Conservation (phyloP, 371 early-diverging fungal genomes). For the Nematocida ausubeli region DNA sequence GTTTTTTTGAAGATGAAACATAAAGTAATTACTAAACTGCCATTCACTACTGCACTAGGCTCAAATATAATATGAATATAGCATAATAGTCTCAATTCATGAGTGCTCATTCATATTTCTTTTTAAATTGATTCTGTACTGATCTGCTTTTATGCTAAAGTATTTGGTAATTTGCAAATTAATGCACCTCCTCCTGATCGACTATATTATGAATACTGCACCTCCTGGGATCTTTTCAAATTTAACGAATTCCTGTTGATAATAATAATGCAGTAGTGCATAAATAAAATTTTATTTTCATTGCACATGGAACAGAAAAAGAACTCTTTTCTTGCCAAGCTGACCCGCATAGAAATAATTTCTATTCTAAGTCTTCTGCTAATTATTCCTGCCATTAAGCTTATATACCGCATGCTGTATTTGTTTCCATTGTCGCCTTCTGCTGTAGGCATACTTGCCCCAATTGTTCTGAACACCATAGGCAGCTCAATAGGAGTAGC, state of each 20-base stretch:
- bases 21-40: no score
- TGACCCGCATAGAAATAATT: slow-evolving; percentile 21
- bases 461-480: slow-evolving; percentile 60
- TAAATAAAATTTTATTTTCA: slow-evolving; percentile 25
- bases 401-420: not conserved
- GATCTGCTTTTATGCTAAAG: no score
- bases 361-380: slow-evolving; percentile 2
- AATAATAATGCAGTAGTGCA: not conserved
- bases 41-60: no score
- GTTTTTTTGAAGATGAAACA: no score
- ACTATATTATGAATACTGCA: no score
- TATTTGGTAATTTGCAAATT: no score
- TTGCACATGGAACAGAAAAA: not conserved
- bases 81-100: no score
- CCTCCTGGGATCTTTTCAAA: no score
- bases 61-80: no score
- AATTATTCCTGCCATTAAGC: not conserved
- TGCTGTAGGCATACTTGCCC: slow-evolving; percentile 62
- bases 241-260: not conserved
- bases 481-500: slow-evolving; percentile 64
- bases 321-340: slow-evolving; percentile 12
- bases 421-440: slow-evolving; percentile 22
- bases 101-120: no score
- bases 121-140: no score
- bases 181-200: no score